Conservation (phyloP, 129 eudicot species). For the Helichrysum umbraculigerum region DNA sequence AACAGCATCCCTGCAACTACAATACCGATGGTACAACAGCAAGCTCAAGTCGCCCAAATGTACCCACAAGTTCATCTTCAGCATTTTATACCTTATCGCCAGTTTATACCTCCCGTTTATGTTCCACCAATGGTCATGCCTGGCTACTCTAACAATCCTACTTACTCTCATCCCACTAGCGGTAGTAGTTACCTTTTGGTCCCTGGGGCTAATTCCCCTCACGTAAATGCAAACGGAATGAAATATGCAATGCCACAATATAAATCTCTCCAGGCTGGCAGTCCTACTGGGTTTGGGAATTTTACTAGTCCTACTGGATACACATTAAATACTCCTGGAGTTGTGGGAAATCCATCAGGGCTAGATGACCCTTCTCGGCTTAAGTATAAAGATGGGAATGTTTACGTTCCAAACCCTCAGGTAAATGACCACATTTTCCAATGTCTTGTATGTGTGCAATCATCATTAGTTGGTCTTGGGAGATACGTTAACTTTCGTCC, state of each 20-base stretch:
- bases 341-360: constrained; percentile 69
- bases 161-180: constrained; percentile 74
- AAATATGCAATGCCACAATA: constrained; percentile 83
- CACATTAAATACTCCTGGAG: constrained; percentile 74
- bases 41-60: constrained; percentile 79
- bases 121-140: constrained; percentile 95
- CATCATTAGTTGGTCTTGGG: neutral
- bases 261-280: constrained; percentile 77
- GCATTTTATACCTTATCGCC: constrained; percentile 86
- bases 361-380: constrained; percentile 75
- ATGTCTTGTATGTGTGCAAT: neutral
- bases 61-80: constrained; percentile 83
- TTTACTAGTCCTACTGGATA: constrained; percentile 74
- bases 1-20: constrained; percentile 61
- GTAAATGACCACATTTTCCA: constrained; percentile 28
- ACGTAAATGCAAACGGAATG: constrained; percentile 48
- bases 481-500: neutral
- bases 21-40: constrained; percentile 79
- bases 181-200: constrained; percentile 75
- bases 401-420: constrained; percentile 89
- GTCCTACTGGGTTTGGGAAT: constrained; percentile 83
- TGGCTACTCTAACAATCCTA: constrained; percentile 70
- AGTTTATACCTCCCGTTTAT: constrained; percentile 73
- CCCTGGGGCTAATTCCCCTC: constrained; percentile 89
- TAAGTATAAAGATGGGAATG: constrained; percentile 84